Evolutionary conservation across 305 asterid species (phyloP).

Genomic region (Rubia occidens): DNA sequence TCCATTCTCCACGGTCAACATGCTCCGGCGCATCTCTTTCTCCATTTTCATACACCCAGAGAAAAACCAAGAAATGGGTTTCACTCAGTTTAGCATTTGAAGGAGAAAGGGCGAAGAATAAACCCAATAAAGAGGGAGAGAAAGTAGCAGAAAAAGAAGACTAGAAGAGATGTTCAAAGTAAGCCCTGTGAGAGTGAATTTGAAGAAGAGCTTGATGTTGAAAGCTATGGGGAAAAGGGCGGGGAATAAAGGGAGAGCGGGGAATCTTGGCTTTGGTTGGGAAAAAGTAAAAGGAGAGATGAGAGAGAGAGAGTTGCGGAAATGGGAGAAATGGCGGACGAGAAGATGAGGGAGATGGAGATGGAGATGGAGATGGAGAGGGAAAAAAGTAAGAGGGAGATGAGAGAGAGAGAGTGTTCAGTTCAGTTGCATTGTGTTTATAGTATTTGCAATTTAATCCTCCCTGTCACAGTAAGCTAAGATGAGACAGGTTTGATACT

Average conservation of each 20-base stretch:
- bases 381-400: background rate
- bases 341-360: background rate
- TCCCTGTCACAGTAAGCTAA: no score
- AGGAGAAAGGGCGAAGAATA: conserved; percentile 17
- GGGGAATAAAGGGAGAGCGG: background rate
- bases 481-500: no score
- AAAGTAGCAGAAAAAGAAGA: conserved; percentile 23
- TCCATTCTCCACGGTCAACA: conserved; percentile 14
- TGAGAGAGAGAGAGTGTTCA: no score
- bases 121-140: conserved; percentile 9
- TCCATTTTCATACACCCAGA: conserved; percentile 13
- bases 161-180: conserved; percentile 12
- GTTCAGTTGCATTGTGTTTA: no score
- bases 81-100: conserved; percentile 57
- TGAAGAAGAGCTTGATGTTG: background rate
- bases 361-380: background rate
- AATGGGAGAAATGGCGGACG: conserved; percentile 6
- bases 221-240: background rate
- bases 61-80: background rate
- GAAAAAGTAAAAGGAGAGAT: background rate
- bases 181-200: background rate
- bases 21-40: conserved; percentile 20
- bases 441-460: no score
- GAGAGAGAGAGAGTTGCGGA: background rate
- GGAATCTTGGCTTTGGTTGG: conserved; percentile 3